phyloP scores from a whole-genome alignment of 495 filamentous ascomycete species.

The Gamarada debralockiae region DNA sequence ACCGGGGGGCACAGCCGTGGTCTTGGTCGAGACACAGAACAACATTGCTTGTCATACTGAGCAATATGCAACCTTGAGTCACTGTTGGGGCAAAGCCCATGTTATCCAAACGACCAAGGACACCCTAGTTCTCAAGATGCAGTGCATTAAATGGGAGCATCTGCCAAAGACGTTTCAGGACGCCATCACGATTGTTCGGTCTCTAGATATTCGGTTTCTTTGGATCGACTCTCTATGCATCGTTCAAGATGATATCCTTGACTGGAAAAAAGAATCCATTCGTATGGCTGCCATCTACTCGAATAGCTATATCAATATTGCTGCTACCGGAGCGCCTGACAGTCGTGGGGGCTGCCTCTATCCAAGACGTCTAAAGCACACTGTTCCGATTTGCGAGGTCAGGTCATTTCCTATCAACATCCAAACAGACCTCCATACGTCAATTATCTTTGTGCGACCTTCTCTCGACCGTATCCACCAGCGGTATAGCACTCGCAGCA shows the following conservation, averaged over 20 bases:
- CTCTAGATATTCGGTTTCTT: constrained; percentile 24
- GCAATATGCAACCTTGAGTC: background rate
- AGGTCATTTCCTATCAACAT: background rate
- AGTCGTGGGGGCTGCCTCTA: background rate
- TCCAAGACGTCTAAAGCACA: background rate
- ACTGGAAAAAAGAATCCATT: constrained; percentile 13
- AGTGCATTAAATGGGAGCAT: background rate
- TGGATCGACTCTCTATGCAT: constrained; percentile 34
- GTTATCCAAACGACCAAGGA: background rate
- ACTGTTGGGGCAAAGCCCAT: background rate
- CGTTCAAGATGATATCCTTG: constrained; percentile 8
- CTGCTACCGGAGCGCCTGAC: constrained; percentile 1
- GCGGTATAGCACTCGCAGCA: background rate
- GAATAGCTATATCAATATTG: constrained; percentile 15
- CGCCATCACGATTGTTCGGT: constrained; percentile 20
- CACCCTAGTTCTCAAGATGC: background rate
- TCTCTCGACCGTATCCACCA: background rate
- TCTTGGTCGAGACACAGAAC: too few species aligned
- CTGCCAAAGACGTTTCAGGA: constrained; percentile 26
- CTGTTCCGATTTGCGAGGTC: background rate
- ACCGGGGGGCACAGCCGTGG: too few species aligned
- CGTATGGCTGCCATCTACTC: constrained; percentile 17
- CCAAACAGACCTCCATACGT: too few species aligned
- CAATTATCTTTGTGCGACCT: background rate
- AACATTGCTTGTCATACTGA: too few species aligned